Evolutionary conservation across 179 eudicot species (phyloP).

Genomic region (Heliamphora pulchella): DNA sequence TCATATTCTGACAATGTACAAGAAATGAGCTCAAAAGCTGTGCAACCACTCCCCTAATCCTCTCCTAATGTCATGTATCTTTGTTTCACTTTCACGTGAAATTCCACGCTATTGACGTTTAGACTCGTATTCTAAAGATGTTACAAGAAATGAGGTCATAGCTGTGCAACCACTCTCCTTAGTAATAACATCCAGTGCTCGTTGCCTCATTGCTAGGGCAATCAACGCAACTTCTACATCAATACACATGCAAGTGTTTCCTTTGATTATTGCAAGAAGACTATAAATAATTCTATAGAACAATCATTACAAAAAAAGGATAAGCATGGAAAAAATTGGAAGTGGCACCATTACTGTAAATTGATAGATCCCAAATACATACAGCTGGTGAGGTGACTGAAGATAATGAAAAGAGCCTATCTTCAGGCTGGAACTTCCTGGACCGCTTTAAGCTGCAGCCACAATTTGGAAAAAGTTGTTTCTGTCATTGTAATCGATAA

Average conservation of each 20-base stretch:
- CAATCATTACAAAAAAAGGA: background rate
- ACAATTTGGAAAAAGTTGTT: slow-evolving; percentile 14
- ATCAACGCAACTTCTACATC: no score
- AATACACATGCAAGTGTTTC: background rate
- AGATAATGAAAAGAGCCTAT: slow-evolving; percentile 87
- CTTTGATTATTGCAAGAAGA: background rate
- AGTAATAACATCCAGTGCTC: background rate
- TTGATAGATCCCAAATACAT: slow-evolving; percentile 23
- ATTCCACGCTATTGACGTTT: no score
- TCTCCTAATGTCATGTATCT: background rate
- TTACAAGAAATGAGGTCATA: background rate
- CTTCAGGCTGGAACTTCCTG: slow-evolving; percentile 91
- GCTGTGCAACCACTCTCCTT: background rate
- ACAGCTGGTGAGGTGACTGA: slow-evolving; percentile 94
- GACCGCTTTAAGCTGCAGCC: slow-evolving; percentile 76
- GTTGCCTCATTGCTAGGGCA: no score
- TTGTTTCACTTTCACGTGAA: background rate
- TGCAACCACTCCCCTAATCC: no score
- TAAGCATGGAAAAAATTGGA: background rate
- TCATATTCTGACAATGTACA: no score
- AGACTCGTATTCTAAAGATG: background rate
- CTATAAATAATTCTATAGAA: background rate
- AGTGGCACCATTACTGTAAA: background rate
- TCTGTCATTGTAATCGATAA: background rate
- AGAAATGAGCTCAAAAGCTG: no score